Evolutionary conservation across 495 filamentous ascomycete species (phyloP).

Genomic region (Aspergillus avenaceus): DNA sequence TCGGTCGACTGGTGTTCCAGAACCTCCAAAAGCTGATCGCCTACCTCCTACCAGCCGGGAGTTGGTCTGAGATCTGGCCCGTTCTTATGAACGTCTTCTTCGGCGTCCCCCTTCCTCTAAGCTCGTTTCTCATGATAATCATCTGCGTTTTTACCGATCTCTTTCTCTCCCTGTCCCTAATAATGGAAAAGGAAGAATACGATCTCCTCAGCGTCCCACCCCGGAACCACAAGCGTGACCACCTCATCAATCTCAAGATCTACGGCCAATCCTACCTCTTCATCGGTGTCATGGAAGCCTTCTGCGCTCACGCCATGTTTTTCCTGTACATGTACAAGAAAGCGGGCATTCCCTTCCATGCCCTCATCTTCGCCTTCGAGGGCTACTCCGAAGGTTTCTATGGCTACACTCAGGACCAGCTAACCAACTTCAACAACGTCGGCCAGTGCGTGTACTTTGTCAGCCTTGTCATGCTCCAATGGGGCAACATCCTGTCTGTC

Average conservation of each 20-base stretch:
- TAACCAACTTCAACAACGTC: conserved; percentile 40
- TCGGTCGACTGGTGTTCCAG: conserved; percentile 51
- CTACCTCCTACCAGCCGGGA: conserved; percentile 61
- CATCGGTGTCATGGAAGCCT: conserved; percentile 45
- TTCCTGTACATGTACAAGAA: conserved; percentile 47
- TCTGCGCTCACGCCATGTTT: conserved; percentile 48
- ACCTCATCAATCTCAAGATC: conserved; percentile 48
- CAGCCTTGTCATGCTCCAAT: conserved; percentile 58
- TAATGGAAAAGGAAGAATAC: conserved; percentile 67
- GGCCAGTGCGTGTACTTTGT: conserved; percentile 69
- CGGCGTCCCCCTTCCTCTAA: conserved; percentile 64
- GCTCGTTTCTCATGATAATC: conserved; percentile 68
- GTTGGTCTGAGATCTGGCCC: conserved; percentile 72
- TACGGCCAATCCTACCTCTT: conserved; percentile 50
- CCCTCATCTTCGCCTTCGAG: conserved; percentile 45
- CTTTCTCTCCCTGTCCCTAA: conserved; percentile 57
- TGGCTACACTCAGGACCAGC: conserved; percentile 38
- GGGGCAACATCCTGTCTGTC: conserved; percentile 47
- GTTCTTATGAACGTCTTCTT: conserved; percentile 69
- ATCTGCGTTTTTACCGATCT: conserved; percentile 67
- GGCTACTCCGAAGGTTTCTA: conserved; percentile 44
- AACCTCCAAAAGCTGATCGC: conserved; percentile 59
- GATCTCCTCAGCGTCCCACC: conserved; percentile 64
- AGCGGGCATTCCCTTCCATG: conserved; percentile 39
- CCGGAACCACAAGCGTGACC: conserved; percentile 57